Conservation (phyloP, 2,329 filamentous ascomycete genomes). For the Metarhizium guizhouense region DNA sequence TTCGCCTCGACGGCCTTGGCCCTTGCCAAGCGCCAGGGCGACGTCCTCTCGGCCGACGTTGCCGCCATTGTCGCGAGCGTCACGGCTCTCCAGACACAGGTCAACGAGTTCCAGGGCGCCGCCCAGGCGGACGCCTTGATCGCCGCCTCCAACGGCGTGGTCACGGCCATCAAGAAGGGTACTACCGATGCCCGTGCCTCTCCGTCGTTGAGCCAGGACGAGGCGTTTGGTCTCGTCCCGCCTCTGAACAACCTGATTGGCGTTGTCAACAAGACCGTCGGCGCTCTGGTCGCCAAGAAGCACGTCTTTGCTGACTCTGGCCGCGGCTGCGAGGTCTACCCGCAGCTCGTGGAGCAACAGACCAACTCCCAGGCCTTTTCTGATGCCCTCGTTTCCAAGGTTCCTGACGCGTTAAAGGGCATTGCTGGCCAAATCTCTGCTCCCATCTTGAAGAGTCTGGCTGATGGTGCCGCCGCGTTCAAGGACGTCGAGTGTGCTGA, state of each 20-base stretch:
- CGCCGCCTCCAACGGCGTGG: background rate
- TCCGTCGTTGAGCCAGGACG: background rate
- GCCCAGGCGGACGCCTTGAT: constrained; percentile 1
- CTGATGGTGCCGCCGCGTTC: constrained; percentile 1
- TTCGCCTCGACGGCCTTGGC: constrained; percentile 6
- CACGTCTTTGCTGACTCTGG: background rate
- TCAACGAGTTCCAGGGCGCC: background rate
- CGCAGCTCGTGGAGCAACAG: background rate
- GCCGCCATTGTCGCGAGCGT: background rate
- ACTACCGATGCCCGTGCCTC: background rate
- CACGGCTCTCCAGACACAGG: background rate
- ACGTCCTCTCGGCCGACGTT: background rate
- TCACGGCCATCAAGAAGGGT: constrained; percentile 1
- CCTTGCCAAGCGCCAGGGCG: background rate
- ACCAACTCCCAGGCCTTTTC: background rate
- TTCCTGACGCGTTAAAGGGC: background rate
- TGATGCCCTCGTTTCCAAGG: background rate
- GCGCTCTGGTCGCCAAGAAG: constrained; percentile 2
- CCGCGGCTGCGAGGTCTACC: constrained; percentile 4
- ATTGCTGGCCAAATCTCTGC: background rate
- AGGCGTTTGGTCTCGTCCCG: background rate
- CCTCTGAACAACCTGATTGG: background rate
- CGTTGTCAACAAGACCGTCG: background rate
- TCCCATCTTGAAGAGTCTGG: background rate
- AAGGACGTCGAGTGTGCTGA: constrained; percentile 1